phyloP scores from a whole-genome alignment of 2,329 filamentous ascomycete species.

The Hymenoscyphus repandus region DNA sequence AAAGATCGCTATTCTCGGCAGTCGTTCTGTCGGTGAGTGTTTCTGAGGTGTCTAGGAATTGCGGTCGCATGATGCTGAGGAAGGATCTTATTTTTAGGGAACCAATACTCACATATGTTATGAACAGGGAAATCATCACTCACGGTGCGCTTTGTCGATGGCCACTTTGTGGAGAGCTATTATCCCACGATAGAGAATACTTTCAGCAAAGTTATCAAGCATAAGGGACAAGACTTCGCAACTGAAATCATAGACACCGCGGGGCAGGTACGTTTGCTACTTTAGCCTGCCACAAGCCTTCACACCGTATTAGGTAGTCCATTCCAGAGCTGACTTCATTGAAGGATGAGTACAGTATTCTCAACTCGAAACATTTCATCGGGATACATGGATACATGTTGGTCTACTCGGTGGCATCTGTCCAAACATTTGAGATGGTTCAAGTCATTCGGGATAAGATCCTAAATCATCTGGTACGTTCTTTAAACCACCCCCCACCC shows the following conservation, averaged over 20 bases:
- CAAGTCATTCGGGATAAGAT: conserved; percentile 96
- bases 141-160: conserved; percentile 94
- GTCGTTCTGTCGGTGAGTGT: conserved; percentile 76
- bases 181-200: conserved; percentile 99
- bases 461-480: conserved; percentile 80
- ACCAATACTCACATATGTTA: neutral
- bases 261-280: conserved; percentile 63
- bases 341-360: conserved; percentile 94
- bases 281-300: too few relatives aligned
- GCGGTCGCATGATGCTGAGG: neutral
- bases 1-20: conserved; percentile 94
- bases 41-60: neutral
- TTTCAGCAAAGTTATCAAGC: conserved; percentile 91
- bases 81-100: neutral
- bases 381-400: conserved; percentile 99
- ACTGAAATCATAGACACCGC: conserved; percentile 99
- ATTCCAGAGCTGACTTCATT: conserved; percentile 9
- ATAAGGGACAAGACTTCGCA: conserved; percentile 86
- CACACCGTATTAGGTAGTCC: too few relatives aligned
- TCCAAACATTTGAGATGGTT: conserved; percentile 96
- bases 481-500: neutral
- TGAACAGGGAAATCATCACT: conserved; percentile 87
- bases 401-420: conserved; percentile 93
- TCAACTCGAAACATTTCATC: conserved; percentile 98
- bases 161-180: conserved; percentile 97